Base-by-base conservation (phyloP, 495 filamentous ascomycete species). In the Beverwykella pulmonaria region DNA sequence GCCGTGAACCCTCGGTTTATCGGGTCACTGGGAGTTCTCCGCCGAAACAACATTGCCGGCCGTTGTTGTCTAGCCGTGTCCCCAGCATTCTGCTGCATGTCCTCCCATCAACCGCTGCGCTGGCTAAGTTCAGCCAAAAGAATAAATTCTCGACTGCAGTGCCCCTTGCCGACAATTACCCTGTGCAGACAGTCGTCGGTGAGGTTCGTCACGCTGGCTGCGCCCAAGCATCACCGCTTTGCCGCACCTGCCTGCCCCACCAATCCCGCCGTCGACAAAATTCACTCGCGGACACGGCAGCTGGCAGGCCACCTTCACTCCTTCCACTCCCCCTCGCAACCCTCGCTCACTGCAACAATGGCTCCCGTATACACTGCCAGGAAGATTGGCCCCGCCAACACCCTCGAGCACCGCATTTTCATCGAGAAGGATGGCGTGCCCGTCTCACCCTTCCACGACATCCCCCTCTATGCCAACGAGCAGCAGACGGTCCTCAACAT, bases 401-500 rank as follows among this genome's bases (percentile, higher is more conserved):
- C 94, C 59, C 84, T 98, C 74, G 95, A 98, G 83, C 90, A 97
- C 86, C 92, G 94, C 75, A 88, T 97, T 80, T 99, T 88, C 86
- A 86, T 98, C 74, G 94, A 98, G 86, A 92, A 93, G 82, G 92
- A 98, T 92, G 94, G 95, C 80, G 80, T 90, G 29, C 91, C 91
- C 58, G 75, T 97, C 75, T 97, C 92, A 59, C 89, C 93, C 68
- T 99, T 97, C 87, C 95, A 99, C 86, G 95, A 99, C 73, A 91
- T 99, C 63, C 95, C 95, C 44, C 89, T 99, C 73, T 98, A 90
- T 72, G 94, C 95, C 85, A 96, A 99, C 76, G 80, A 88, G 76
- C 87, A 95, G 82, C 84, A 96, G 84, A 95, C 88, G 71, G 79
- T 99, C 74, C 84, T 98, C 73, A 99, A 99, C 87, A 99, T 99